These are phyloP conservation scores for Periconia sp. DNA, from an alignment of 2,329 filamentous ascomycete species.

Conservation along the genomic window DNA sequence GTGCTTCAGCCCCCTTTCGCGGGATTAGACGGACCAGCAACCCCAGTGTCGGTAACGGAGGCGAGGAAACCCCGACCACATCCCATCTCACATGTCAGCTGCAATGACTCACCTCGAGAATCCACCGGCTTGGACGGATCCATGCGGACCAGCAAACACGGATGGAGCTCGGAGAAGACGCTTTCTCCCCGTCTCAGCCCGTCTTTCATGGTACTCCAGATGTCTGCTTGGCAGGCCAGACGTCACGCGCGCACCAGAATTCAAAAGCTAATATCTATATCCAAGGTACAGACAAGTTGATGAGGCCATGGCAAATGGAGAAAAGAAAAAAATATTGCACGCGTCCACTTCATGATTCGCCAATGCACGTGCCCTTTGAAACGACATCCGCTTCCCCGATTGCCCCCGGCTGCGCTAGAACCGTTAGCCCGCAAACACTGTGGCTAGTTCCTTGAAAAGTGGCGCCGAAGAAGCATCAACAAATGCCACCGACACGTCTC, in stretches of 20 bases:
- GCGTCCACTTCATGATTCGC: neutral
- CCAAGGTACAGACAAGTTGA: too few relatives aligned
- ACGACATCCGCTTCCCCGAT: neutral
- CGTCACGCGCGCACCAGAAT: too few relatives aligned
- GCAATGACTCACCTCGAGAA: constrained; percentile 15
- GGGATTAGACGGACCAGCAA: constrained; percentile 10
- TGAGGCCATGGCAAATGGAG: neutral
- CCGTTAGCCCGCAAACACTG: neutral
- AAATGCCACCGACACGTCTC: too few relatives aligned
- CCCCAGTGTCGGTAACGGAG: constrained; percentile 12
- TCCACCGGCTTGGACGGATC: constrained; percentile 23
- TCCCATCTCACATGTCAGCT: neutral
- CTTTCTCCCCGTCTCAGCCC: too few relatives aligned
- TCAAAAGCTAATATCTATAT: too few relatives aligned
- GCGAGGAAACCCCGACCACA: neutral
- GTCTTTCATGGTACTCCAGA: too few relatives aligned
- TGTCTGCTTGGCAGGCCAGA: too few relatives aligned
- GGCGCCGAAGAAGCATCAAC: too few relatives aligned
- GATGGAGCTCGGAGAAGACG: neutral
- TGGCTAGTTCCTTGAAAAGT: neutral
- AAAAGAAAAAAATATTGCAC: neutral
- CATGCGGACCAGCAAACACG: too few relatives aligned
- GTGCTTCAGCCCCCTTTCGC: constrained; percentile 12
- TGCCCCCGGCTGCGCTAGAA: neutral
- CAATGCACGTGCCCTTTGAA: neutral